Conservation (phyloP, 1,284 basidiomycete genomes). For the Ustilago lituana region DNA sequence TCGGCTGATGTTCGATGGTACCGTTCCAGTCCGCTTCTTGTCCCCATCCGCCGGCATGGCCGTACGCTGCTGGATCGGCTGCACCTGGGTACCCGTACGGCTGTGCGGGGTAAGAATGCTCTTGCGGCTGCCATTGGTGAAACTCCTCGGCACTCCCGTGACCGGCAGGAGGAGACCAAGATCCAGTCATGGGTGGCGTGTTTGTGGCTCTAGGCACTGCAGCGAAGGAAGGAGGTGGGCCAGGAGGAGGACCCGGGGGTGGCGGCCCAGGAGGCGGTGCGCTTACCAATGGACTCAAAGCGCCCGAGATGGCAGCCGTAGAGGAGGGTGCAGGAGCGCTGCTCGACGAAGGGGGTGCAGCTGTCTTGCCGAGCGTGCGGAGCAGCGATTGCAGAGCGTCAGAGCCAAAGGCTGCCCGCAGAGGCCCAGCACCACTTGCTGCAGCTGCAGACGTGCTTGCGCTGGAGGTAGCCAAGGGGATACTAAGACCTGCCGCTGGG, state of each 20-base stretch:
- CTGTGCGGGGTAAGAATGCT: constrained; percentile 5
- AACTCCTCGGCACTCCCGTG: no score
- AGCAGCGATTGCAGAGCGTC: constrained; percentile 40
- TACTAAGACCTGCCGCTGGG: constrained; percentile 18
- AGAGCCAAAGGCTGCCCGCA: constrained; percentile 16
- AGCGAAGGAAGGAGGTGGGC: constrained; percentile 21
- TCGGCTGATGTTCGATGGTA: background rate
- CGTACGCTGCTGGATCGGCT: constrained; percentile 1
- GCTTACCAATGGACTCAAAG: constrained; percentile 7
- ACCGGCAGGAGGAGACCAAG: constrained; percentile 27
- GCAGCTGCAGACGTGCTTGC: background rate
- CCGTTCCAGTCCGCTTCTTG: constrained; percentile 6
- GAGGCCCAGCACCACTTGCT: background rate
- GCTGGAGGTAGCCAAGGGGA: constrained; percentile 9
- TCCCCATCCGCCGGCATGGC: constrained; percentile 9
- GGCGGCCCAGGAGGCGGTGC: constrained; percentile 11
- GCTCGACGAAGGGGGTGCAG: constrained; percentile 5
- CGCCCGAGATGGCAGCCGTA: constrained; percentile 1
- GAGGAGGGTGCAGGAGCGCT: no score
- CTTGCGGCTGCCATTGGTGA: constrained; percentile 15
- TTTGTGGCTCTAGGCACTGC: background rate
- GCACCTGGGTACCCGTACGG: constrained; percentile 5
- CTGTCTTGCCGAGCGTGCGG: constrained; percentile 32
- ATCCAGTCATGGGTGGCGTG: constrained; percentile 13
- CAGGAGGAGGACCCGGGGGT: constrained; percentile 33